Conservation (phyloP, 345 rosid genomes). For the Arabidopsis suecica region DNA sequence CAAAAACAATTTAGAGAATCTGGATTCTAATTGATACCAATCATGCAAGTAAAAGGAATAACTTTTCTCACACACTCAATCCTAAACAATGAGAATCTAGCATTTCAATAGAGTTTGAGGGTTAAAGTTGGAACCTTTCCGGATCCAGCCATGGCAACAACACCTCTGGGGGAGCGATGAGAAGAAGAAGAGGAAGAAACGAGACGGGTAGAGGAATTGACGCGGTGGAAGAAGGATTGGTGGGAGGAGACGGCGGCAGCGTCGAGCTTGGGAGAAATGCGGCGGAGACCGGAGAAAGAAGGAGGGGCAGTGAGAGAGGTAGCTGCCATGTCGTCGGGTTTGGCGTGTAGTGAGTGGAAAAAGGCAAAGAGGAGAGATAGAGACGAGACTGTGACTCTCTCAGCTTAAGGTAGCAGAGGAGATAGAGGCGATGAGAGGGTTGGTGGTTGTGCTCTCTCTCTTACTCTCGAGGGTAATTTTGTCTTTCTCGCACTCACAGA, state of each 20-base stretch:
- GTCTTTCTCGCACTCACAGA: background rate
- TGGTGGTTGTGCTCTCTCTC: conserved; percentile 40
- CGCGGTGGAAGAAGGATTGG: conserved; percentile 53
- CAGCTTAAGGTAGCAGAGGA: conserved; percentile 11
- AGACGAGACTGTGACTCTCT: conserved; percentile 44
- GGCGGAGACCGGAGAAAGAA: conserved; percentile 66
- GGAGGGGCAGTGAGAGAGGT: conserved; percentile 47
- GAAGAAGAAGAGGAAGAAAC: conserved; percentile 59
- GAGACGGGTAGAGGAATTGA: conserved; percentile 57
- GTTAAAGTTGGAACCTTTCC: conserved; percentile 60
- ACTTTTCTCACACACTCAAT: background rate
- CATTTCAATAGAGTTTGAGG: background rate
- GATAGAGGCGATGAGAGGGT: conserved; percentile 40
- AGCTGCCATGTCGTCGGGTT: conserved; percentile 24
- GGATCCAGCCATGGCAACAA: conserved; percentile 88
- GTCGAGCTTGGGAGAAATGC: conserved; percentile 48
- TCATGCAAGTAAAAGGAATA: conserved; percentile 7
- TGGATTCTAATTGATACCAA: background rate
- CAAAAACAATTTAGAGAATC: background rate
- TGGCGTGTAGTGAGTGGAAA: conserved; percentile 32
- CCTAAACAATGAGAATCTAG: background rate
- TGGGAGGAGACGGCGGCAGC: conserved; percentile 43
- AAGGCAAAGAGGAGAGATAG: conserved; percentile 29
- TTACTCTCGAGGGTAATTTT: conserved; percentile 6
- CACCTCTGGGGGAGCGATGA: conserved; percentile 59